These are phyloP conservation scores for Saussurea involucrata DNA, from an alignment of 129 eudicot species.

Conservation along the genomic window DNA sequence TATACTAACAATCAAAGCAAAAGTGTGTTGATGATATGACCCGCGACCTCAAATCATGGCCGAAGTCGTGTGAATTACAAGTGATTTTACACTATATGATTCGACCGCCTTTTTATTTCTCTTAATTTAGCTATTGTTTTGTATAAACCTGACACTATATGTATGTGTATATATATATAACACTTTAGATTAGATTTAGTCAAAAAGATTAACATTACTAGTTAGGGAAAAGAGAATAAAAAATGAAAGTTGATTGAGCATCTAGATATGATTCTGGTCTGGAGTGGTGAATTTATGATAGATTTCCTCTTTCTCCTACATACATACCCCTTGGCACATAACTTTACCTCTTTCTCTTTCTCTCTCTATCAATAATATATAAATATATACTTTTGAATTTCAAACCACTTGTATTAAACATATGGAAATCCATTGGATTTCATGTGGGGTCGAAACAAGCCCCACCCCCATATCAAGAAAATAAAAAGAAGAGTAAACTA, in stretches of 20 bases:
- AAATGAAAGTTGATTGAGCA: conserved; percentile 17
- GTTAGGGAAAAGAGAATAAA: background rate
- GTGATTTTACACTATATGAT: too few species aligned
- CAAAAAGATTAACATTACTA: background rate
- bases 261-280: conserved; percentile 17
- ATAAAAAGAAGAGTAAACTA: too few species aligned
- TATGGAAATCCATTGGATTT: background rate
- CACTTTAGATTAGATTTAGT: background rate
- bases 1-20: too few species aligned
- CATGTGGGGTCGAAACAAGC: background rate
- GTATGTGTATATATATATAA: background rate
- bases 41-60: too few species aligned
- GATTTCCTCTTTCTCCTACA: background rate
- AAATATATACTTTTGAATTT: background rate
- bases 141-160: too few species aligned
- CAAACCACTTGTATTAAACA: background rate
- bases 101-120: too few species aligned
- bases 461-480: background rate
- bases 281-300: conserved; percentile 16
- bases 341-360: background rate
- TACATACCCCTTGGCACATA: conserved; percentile 26
- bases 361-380: background rate
- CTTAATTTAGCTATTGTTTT: too few species aligned
- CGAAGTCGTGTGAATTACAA: too few species aligned
- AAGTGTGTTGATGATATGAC: too few species aligned